Percentiles rank a stretch among this genome's conserved stretches.
phyloP scores from a whole-genome alignment of 306 rosid genomes.

The Fagus crenata region DNA sequence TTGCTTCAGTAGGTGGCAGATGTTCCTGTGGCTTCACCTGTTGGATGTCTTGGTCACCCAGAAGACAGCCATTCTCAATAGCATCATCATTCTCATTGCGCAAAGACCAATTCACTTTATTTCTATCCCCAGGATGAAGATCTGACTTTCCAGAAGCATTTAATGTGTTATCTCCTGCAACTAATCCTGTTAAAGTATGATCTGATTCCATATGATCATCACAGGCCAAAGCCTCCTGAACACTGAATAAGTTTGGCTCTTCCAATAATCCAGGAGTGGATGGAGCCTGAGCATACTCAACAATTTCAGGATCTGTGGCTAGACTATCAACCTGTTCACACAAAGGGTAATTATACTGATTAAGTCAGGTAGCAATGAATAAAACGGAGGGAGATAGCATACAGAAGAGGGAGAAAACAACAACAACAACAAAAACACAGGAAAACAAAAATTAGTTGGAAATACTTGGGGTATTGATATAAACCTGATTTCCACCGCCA shows the following conservation, averaged over 20 bases:
- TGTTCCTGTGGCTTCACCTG: slow-evolving; percentile 37
- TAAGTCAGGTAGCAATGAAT: slow-evolving; percentile 6
- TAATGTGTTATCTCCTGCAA: slow-evolving; percentile 31
- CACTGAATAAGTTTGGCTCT: slow-evolving; percentile 51
- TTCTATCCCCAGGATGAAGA: slow-evolving; percentile 34
- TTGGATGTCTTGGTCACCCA: slow-evolving; percentile 45
- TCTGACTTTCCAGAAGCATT: slow-evolving; percentile 31
- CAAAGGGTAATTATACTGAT: slow-evolving; percentile 27
- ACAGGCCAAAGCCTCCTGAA: slow-evolving; percentile 58
- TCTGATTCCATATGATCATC: slow-evolving; percentile 51
- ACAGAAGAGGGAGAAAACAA: slow-evolving; percentile 4
- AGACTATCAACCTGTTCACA: slow-evolving; percentile 53
- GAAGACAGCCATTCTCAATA: slow-evolving; percentile 45
- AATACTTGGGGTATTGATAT: slow-evolving; percentile 6
- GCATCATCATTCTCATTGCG: slow-evolving; percentile 32
- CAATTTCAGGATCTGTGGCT: slow-evolving; percentile 34
- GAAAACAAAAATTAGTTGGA: background rate
- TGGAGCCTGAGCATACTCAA: slow-evolving; percentile 60
- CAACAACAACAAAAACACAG: slow-evolving; percentile 9
- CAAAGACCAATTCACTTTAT: slow-evolving; percentile 40
- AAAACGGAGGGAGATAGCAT: slow-evolving; percentile 9
- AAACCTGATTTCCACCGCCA: slow-evolving; percentile 44
- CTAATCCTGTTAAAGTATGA: slow-evolving; percentile 45
- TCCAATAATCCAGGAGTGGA: slow-evolving; percentile 63
- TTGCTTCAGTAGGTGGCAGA: slow-evolving; percentile 29